Base-by-base conservation (phyloP, 2,329 filamentous ascomycete species). In the Orbilia oligospora region DNA sequence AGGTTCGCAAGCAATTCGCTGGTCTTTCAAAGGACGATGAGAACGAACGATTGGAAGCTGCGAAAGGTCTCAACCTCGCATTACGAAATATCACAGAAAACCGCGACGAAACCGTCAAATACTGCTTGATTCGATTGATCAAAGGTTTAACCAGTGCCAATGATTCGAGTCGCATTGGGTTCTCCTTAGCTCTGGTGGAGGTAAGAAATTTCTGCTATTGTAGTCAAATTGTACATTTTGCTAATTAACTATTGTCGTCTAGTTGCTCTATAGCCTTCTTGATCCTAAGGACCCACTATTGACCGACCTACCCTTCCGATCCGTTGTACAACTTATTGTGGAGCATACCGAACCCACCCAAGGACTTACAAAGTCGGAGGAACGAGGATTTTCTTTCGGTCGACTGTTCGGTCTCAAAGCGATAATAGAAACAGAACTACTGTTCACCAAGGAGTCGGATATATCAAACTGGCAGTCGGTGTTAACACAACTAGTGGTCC, bases 81-180 rank as follows among this genome's bases (percentile, higher is more conserved):
- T 44, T 77, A 14, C 66, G 67, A 71, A 71, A 64, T 48, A 51
- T 51, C 41, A 67, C 67, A n/a, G 67, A 77, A 46, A 68, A 71
- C 41, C 73, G 73, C 53, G 67, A 77, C 22, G 67, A 77, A 61
- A 77, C 73, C 1, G 53, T 77, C 22, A 71, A 71, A 55, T 77
- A 77, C 51, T 68, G 67, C 27, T 22, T 77, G 12, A 68, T 72
- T 83, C 88, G 92, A 27, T 87, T 99, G 44, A 93, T 97, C 84
- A 90, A 93, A 69, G 96, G 96, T 48, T 89, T 98, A 18, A 94
- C 94, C 79, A 97, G 94, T 83, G 91, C 93, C 69, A 91, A 93
- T 72, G 97, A 97, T 85, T 93, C 93, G 12, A 93, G 95, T 18
- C 89, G 96, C 27, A 86, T 96, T 64, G 96, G 96, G 2, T 97